Percentiles rank a stretch among this genome's conserved stretches.
phyloP scores from a whole-genome alignment of 306 rosid species.

The Vachellia collinsii region DNA sequence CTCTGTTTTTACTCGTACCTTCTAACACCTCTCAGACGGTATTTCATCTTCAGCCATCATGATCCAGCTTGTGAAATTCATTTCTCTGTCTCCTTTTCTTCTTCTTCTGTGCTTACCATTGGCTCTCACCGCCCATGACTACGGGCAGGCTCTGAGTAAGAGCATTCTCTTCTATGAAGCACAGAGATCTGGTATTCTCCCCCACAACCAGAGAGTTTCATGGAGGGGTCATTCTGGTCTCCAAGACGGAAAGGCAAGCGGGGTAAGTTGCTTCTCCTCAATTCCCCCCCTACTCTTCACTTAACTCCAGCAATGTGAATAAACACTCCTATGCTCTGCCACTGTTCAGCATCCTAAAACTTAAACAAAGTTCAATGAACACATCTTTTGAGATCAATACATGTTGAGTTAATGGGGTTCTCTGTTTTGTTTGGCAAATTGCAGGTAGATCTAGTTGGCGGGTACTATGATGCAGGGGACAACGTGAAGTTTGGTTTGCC shows the following conservation, averaged over 20 bases:
- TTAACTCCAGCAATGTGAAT: neutral
- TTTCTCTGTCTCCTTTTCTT: constrained; percentile 48
- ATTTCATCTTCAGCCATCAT: constrained; percentile 33
- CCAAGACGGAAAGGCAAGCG: constrained; percentile 86
- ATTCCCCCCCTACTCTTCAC: neutral
- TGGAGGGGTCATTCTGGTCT: constrained; percentile 93
- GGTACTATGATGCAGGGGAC: constrained; percentile 98
- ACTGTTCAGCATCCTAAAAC: neutral
- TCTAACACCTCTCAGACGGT: neutral
- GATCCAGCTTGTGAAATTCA: constrained; percentile 50
- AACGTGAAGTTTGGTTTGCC: constrained; percentile 96
- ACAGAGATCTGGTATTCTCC: constrained; percentile 93
- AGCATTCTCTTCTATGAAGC: constrained; percentile 95
- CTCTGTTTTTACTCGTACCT: constrained; percentile 8
- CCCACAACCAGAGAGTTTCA: constrained; percentile 77
- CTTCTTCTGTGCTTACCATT: constrained; percentile 47
- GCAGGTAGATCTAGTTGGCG: constrained; percentile 94
- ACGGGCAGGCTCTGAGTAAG: constrained; percentile 79
- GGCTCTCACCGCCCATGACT: constrained; percentile 75
- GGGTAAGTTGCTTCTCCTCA: constrained; percentile 46
- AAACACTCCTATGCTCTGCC: neutral
- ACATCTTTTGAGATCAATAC: neutral
- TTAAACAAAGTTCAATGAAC: neutral
- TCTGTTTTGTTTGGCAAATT: neutral
- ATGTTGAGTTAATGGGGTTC: neutral